phyloP scores from a whole-genome alignment of 2,329 filamentous ascomycete genomes.

The Truncatella angustata region DNA sequence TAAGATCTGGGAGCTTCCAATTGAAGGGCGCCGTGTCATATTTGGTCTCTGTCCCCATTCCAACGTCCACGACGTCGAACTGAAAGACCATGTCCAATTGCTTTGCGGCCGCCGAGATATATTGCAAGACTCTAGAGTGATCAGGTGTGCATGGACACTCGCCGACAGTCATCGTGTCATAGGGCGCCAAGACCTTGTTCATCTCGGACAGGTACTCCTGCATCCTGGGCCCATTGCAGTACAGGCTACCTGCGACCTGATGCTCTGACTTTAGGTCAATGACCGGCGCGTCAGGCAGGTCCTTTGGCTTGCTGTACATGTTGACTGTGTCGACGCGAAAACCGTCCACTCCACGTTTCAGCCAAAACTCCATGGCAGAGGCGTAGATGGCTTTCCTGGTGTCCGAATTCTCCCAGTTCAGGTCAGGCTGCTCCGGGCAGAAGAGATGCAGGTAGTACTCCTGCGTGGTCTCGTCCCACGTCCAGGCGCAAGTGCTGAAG shows the following conservation, averaged over 20 bases:
- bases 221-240: constrained; percentile 54
- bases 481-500: constrained; percentile 45
- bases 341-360: constrained; percentile 64
- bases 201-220: constrained; percentile 52
- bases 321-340: constrained; percentile 70
- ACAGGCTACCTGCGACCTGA: constrained; percentile 40
- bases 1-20: constrained; percentile 6
- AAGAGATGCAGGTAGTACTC: constrained; percentile 68
- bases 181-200: constrained; percentile 41
- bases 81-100: constrained; percentile 51
- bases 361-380: constrained; percentile 70
- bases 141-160: constrained; percentile 49
- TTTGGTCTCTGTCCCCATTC: constrained; percentile 30
- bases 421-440: constrained; percentile 68
- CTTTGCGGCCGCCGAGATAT: constrained; percentile 43
- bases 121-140: constrained; percentile 41
- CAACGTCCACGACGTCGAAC: constrained; percentile 44
- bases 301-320: constrained; percentile 61
- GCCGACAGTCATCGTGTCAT: constrained; percentile 55
- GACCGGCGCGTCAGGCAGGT: constrained; percentile 50
- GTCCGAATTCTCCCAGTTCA: constrained; percentile 72
- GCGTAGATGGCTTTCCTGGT: constrained; percentile 66
- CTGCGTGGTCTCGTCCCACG: constrained; percentile 46
- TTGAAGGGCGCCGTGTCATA: constrained; percentile 27
- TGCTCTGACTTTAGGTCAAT: constrained; percentile 28